Conservation (phyloP, 2,329 filamentous ascomycete genomes). For the Sporothrix phasma region DNA sequence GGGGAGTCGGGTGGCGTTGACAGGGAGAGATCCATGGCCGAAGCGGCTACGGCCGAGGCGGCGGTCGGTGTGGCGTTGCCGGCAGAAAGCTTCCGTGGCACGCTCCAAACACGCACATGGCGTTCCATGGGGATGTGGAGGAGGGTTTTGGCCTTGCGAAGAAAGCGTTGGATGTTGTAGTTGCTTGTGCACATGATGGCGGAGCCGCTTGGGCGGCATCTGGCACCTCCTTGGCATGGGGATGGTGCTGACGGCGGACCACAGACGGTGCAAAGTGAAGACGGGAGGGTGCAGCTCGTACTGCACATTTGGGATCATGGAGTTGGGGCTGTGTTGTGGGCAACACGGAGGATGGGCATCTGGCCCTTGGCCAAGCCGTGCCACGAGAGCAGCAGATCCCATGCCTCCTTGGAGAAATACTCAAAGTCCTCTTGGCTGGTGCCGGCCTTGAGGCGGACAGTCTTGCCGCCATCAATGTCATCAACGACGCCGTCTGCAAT, state of each 20-base stretch:
- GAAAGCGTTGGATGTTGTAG: slow-evolving; percentile 61
- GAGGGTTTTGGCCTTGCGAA: slow-evolving; percentile 61
- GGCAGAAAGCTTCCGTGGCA: slow-evolving; percentile 39
- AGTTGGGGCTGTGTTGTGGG: slow-evolving; percentile 63
- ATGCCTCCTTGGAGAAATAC: slow-evolving; percentile 68
- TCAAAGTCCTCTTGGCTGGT: slow-evolving; percentile 62
- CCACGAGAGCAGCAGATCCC: slow-evolving; percentile 72
- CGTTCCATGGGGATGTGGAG: slow-evolving; percentile 56
- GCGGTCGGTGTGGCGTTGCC: slow-evolving; percentile 17
- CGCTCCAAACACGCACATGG: slow-evolving; percentile 69
- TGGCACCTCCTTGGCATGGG: slow-evolving; percentile 49
- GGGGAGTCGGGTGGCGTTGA: slow-evolving; percentile 25
- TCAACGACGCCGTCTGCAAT: slow-evolving; percentile 55
- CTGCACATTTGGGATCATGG: slow-evolving; percentile 54
- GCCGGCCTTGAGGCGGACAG: slow-evolving; percentile 64
- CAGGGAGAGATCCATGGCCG: not conserved
- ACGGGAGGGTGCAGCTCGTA: slow-evolving; percentile 80
- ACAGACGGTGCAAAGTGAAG: slow-evolving; percentile 74
- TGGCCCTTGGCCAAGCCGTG: slow-evolving; percentile 66
- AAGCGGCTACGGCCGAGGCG: not conserved
- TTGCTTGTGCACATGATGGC: slow-evolving; percentile 62
- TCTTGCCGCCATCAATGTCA: slow-evolving; percentile 43
- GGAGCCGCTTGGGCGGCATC: slow-evolving; percentile 51
- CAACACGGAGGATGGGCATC: slow-evolving; percentile 61
- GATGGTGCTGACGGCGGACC: slow-evolving; percentile 47